A percentile compares a stretch with the other conserved stretches of the same genome.
Evolutionary conservation across 2,329 filamentous ascomycete genomes (phyloP).

Genomic region (Xylariaceae sp.): DNA sequence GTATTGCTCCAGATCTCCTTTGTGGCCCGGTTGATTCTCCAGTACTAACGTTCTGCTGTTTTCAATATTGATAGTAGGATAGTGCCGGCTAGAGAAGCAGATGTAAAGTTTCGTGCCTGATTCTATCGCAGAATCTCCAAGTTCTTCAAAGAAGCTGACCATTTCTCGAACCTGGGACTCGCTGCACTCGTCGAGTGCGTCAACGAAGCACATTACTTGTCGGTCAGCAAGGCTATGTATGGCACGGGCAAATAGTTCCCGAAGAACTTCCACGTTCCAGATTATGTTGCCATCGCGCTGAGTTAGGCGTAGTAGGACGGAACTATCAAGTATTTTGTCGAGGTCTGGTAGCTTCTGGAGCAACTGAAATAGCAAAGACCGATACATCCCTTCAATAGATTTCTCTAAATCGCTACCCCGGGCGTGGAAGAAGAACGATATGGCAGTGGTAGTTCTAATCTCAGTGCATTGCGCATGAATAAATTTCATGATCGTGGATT

Average conservation of each 20-base stretch:
- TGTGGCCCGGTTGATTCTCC: constrained; percentile 7
- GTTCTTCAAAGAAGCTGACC: constrained; percentile 40
- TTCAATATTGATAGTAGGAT: constrained; percentile 32
- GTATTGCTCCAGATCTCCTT: constrained; percentile 12
- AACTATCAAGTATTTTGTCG: constrained; percentile 20
- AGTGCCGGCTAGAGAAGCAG: constrained; percentile 42
- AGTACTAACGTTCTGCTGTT: background rate
- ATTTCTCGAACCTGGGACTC: constrained; percentile 41
- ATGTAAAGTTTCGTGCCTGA: constrained; percentile 27
- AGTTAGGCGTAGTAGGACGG: background rate
- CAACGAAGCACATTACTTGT: constrained; percentile 20
- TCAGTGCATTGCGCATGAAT: constrained; percentile 10
- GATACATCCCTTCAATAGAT: constrained; percentile 47
- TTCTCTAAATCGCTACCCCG: constrained; percentile 43
- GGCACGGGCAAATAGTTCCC: constrained; percentile 1
- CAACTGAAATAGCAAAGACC: constrained; percentile 48
- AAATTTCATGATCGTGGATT: constrained; percentile 45
- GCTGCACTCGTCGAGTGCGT: constrained; percentile 48
- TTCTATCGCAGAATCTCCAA: constrained; percentile 31
- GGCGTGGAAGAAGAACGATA: constrained; percentile 49
- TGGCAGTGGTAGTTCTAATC: background rate
- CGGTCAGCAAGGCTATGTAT: constrained; percentile 10
- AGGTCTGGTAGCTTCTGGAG: constrained; percentile 36
- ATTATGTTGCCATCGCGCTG: background rate
- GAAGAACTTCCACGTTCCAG: constrained; percentile 1